These are phyloP conservation scores for Aspergillus texensis DNA, from an alignment of 2,329 filamentous ascomycete species.

Conservation along the genomic window DNA sequence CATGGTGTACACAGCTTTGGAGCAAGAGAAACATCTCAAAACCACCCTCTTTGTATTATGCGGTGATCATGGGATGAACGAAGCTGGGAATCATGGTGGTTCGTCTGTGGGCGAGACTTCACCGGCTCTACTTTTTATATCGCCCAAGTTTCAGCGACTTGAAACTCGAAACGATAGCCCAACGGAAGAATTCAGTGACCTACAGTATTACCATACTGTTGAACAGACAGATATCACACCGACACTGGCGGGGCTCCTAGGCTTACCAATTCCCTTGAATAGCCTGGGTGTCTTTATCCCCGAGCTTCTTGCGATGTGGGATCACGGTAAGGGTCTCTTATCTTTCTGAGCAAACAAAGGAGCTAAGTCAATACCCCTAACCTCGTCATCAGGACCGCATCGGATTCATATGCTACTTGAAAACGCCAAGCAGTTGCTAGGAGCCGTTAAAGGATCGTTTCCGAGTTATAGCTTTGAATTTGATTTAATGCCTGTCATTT, in stretches of 20 bases:
- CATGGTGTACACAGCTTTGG: conserved; percentile 75
- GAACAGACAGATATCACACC: conserved; percentile 94
- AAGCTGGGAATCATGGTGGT: conserved; percentile 94
- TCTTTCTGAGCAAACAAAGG: neutral
- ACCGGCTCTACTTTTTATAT: conserved; percentile 86
- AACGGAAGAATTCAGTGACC: conserved; percentile 64
- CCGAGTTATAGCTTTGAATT: conserved; percentile 54
- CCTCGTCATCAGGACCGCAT: conserved; percentile 46
- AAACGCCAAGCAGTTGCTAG: conserved; percentile 80
- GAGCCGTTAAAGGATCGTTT: conserved; percentile 75
- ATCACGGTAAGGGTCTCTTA: conserved; percentile 52
- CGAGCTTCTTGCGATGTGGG: conserved; percentile 78
- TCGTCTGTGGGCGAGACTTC: conserved; percentile 94
- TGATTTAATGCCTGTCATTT: conserved; percentile 21
- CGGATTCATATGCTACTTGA: conserved; percentile 69
- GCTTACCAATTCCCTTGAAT: conserved; percentile 85
- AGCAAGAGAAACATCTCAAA: conserved; percentile 68
- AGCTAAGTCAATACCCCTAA: neutral
- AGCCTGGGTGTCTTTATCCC: conserved; percentile 85
- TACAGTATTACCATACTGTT: conserved; percentile 80
- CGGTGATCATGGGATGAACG: conserved; percentile 99
- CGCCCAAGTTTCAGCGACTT: conserved; percentile 72
- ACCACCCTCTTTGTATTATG: conserved; percentile 83
- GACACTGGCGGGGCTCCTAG: conserved; percentile 81
- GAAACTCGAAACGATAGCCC: conserved; percentile 55